These are phyloP conservation scores for Vachellia pachyceras DNA, from an alignment of 306 rosid genomes.

Conservation along the genomic window DNA sequence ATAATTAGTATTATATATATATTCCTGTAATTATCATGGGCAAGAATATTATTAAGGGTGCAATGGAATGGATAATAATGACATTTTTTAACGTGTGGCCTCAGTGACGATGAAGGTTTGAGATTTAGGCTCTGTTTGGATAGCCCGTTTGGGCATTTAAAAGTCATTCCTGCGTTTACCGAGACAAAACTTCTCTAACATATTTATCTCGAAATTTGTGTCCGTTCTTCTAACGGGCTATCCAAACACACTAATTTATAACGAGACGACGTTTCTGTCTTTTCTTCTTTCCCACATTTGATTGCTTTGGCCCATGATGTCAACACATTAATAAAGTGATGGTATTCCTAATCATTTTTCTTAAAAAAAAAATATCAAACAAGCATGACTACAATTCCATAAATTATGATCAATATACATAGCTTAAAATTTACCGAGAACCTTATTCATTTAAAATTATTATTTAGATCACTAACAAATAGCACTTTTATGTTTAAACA, in stretches of 20 bases:
- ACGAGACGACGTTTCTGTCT: not conserved
- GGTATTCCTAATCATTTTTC: not conserved
- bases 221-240: too few species aligned
- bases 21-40: not conserved
- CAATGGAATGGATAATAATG: not conserved
- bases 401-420: too few species aligned
- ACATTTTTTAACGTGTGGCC: not conserved
- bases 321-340: not conserved
- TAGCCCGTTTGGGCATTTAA: too few species aligned
- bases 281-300: not conserved
- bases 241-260: too few species aligned
- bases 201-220: too few species aligned
- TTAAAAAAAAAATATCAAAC: not conserved
- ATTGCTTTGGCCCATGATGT: not conserved
- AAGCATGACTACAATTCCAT: not conserved
- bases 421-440: not conserved
- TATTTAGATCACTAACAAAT: not conserved
- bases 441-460: not conserved
- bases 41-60: not conserved
- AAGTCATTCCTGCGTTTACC: too few species aligned
- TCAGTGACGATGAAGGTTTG: not conserved
- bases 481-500: too few species aligned
- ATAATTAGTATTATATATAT: too few species aligned
- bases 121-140: too few species aligned
- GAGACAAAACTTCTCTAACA: too few species aligned